Percentiles rank a stretch among this genome's conserved stretches.
phyloP scores from a whole-genome alignment of 495 filamentous ascomycete species.

The Rhypophila decipiens region DNA sequence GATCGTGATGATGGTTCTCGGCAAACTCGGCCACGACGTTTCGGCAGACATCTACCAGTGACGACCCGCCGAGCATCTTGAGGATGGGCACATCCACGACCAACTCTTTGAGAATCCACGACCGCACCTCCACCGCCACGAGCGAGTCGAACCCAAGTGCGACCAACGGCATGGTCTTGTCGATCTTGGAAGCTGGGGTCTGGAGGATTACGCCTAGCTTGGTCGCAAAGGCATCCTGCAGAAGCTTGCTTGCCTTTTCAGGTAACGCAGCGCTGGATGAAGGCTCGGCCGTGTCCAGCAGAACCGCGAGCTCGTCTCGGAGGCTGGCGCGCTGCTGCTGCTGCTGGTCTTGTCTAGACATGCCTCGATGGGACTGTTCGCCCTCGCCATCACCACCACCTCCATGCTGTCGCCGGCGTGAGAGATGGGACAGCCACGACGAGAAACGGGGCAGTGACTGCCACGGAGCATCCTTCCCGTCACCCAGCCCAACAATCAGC shows the following conservation, averaged over 20 bases:
- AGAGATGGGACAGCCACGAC: neutral
- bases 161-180: neutral
- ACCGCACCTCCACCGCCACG: constrained; percentile 24
- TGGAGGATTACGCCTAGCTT: constrained; percentile 1
- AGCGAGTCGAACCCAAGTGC: constrained; percentile 30
- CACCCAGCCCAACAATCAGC: neutral
- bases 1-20: neutral
- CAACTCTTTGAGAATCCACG: constrained; percentile 27
- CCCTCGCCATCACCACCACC: neutral
- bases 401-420: neutral
- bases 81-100: constrained; percentile 15
- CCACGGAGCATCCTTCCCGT: neutral
- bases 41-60: neutral
- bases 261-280: neutral
- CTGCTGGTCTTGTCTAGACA: neutral
- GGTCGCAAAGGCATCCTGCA: neutral
- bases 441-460: neutral
- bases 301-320: neutral
- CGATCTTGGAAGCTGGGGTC: neutral
- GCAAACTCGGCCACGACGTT: constrained; percentile 3
- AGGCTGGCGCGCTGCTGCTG: neutral
- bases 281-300: neutral
- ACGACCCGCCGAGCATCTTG: constrained; percentile 10
- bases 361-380: neutral
- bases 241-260: neutral